Base-by-base conservation (phyloP, 2,329 filamentous ascomycete species). In the Passalora sequoiae region DNA sequence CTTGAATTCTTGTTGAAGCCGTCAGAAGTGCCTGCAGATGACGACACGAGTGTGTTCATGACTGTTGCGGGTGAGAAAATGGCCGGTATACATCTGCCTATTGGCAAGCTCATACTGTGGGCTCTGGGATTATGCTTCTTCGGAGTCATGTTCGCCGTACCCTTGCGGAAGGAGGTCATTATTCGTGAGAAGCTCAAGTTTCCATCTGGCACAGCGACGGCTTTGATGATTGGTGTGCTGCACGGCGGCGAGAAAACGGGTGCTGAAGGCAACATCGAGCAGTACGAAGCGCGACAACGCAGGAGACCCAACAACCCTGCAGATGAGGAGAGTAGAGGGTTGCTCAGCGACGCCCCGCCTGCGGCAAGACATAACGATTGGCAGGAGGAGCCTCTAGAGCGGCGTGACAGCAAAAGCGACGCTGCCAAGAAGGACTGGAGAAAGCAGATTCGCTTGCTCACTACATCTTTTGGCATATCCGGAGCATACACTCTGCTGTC, bases 81-180 rank as follows among this genome's bases (percentile, higher is more conserved):
- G 9, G 55, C 53, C 36, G 61, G 63, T 2, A 45, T 66, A 31
- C 47, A 56, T 8, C 40, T 66, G 27, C 53, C 80, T 25, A 74
- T 86, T 27, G 79, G 81, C 71, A 88, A 89, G 63, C 69, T 96
- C 51, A 81, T 95, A 5, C 65, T 96, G 6, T 98, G 92, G 92
- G 86, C 88, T 19, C 65, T 98, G 41, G 92, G 92, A 0, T 78
- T 98, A 12, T 96, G 89, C 62, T 91, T 97, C 60, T 98, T 98
- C 62, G 92, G 92, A 0, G 92, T 97, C 1, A 83, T 97, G 1
- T 97, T 98, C 69, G 92, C 89, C 0, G 91, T 98, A 10, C 92
- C 92, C 1, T 62, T 97, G 42, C 77, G 92, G 35, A 84, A 81
- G 43, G 88, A 98, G 68, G 89, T 97, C 42, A 94, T 98, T 48